A percentile compares a stretch with the other conserved stretches of the same genome.
These are phyloP conservation scores for Eremochloa ophiuroides DNA, from an alignment of 176 grass and related monocot species.

Conservation along the genomic window DNA sequence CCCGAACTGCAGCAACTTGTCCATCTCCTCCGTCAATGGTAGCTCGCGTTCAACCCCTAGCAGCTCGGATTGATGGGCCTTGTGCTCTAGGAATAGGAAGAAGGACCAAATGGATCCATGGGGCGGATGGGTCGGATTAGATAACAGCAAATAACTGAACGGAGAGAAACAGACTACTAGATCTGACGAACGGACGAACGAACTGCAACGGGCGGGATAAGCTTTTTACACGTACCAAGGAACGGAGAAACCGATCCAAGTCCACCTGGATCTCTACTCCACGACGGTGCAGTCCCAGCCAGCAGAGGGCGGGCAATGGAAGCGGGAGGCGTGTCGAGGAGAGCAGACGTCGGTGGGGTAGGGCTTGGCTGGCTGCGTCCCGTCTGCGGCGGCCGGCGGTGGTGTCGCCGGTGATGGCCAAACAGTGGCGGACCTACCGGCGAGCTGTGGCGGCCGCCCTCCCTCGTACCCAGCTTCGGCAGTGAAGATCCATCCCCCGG, in stretches of 20 bases:
- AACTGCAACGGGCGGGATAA: background rate
- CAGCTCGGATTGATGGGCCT: background rate
- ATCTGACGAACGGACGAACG: background rate
- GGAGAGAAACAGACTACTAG: background rate
- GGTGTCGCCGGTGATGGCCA: background rate
- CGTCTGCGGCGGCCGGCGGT: background rate
- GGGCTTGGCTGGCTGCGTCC: background rate
- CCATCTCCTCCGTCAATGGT: conserved; percentile 28
- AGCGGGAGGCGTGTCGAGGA: background rate
- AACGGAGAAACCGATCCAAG: background rate
- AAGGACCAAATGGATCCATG: background rate
- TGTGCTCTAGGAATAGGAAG: background rate
- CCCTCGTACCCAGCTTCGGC: fast-evolving
- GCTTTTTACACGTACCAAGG: background rate
- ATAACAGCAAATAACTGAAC: background rate
- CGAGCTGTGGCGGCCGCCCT: background rate
- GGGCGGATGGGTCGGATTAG: background rate
- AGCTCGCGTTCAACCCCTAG: background rate
- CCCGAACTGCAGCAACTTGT: conserved; percentile 72
- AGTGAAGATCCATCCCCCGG: too few species aligned
- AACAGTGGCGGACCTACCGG: too few species aligned
- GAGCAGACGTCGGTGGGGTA: background rate
- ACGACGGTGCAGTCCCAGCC: background rate
- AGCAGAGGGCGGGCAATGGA: background rate
- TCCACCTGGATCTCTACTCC: background rate